phyloP scores from a whole-genome alignment of 2,329 filamentous ascomycete species.

The Exophiala phaeomuriformis region DNA sequence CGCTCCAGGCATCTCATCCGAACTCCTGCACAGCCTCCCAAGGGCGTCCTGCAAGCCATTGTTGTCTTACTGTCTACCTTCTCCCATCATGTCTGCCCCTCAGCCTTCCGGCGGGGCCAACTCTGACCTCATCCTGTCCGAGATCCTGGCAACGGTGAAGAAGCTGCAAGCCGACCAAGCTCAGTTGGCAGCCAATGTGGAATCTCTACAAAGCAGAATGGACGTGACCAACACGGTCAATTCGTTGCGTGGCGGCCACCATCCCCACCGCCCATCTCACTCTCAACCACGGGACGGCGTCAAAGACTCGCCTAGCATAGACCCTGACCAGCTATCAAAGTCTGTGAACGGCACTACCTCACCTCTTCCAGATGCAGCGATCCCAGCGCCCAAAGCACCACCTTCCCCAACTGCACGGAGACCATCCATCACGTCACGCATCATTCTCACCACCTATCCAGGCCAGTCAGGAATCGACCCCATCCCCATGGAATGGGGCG shows the following conservation, averaged over 20 bases:
- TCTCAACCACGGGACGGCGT: background rate
- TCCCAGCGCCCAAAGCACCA: conserved; percentile 8
- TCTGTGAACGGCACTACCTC: conserved; percentile 15
- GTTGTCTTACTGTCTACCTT: background rate
- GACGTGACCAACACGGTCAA: conserved; percentile 55
- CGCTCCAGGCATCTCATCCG: too few relatives aligned
- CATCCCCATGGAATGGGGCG: conserved; percentile 81
- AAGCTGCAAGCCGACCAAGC: conserved; percentile 51
- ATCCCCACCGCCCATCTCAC: background rate
- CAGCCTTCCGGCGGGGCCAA: conserved; percentile 12
- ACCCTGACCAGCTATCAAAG: conserved; percentile 21
- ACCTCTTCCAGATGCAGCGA: conserved; percentile 12
- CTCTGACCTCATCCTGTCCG: conserved; percentile 26
- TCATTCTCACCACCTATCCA: conserved; percentile 76
- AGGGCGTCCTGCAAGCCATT: background rate
- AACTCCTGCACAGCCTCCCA: background rate
- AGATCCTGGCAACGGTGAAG: conserved; percentile 51
- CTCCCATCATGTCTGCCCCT: conserved; percentile 11
- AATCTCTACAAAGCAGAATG: conserved; percentile 55
- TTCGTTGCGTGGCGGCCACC: conserved; percentile 30
- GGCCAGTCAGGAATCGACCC: conserved; percentile 91
- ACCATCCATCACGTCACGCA: conserved; percentile 45
- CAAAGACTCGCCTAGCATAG: conserved; percentile 23
- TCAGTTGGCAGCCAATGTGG: conserved; percentile 49
- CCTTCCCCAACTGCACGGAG: conserved; percentile 19